Base-by-base conservation (phyloP, 2,329 filamentous ascomycete genomes). In the Fonsecaea pugnacius region DNA sequence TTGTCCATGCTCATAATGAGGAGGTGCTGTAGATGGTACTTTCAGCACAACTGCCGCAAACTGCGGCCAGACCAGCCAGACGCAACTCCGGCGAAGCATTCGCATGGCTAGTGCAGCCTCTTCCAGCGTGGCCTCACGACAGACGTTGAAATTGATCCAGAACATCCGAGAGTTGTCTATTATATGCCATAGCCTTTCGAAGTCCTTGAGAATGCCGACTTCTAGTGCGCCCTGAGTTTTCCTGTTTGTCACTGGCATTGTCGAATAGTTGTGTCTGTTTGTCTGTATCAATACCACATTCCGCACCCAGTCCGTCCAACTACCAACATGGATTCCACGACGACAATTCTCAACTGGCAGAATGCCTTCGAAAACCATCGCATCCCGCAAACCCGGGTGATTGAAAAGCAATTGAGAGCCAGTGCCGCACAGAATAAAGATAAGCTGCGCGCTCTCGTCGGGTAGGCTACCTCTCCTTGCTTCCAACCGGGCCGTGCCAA, bases 401-500 rank as follows among this genome's bases (percentile, higher is more conserved):
- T 89, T 72, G 86, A 89, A 75, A 83, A 84, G 74, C 85, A 89
- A 76, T 81, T 90, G 63, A 86, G 86, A 60, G 79, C 80, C 65
- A 84, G 86, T 75, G 83, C 87, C 69, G 78, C 83, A 54, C 86
- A 85, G 70, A 89, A 89, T 76, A 84, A 84, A 73, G 85, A 87
- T 76, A 88, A 87, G 78, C 80, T 90, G 71, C 83, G 87, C 70
- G 84, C 84, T 69, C 82, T 89, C 62, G 87, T 90, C 67, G 87
- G 87, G 85, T 87, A 80, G 63, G 80, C 43, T 21, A 12, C 10
- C 14, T 24, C 21, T 53, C 24, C 24, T 18, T 18, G 48, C 16
- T 14, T 46, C 48, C 24, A 30, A 4, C 18, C 21, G 14, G 30
- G n/a, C 36, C 30, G 50, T 30, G 18, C 35, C 35, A 16, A 33